Evolutionary conservation across 441 rosid species (phyloP).

Genomic region (Adansonia grandidieri): DNA sequence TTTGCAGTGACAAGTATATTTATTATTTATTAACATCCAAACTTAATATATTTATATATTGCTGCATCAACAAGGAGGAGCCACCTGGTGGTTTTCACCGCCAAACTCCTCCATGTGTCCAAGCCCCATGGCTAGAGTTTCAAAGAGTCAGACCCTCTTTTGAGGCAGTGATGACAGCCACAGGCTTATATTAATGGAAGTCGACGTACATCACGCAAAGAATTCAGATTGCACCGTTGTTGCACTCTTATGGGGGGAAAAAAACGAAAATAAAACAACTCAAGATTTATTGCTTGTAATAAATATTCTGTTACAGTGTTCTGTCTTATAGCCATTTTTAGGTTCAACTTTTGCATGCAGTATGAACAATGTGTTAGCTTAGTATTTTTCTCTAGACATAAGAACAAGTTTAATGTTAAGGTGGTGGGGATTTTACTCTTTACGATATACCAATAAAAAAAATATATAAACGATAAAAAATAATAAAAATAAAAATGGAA

Average conservation of each 20-base stretch:
- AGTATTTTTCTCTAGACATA: too few relatives aligned
- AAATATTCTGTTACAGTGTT: not conserved
- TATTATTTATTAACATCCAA: not conserved
- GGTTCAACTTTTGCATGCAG: not conserved
- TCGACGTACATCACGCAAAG: slow-evolving; percentile 1
- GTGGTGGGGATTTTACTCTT: too few relatives aligned
- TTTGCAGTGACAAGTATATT: not conserved
- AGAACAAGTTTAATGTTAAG: too few relatives aligned
- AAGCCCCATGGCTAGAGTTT: slow-evolving; percentile 1
- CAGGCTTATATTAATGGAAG: not conserved
- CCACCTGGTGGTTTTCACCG: slow-evolving; percentile 11
- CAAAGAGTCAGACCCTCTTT: not conserved
- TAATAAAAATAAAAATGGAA: too few relatives aligned
- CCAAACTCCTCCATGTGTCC: slow-evolving; percentile 14
- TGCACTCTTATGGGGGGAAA: not conserved
- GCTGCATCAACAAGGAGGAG: not conserved
- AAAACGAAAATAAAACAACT: not conserved
- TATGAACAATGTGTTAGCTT: not conserved
- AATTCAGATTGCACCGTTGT: slow-evolving; percentile 13
- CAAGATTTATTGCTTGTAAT: not conserved
- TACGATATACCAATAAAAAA: too few relatives aligned
- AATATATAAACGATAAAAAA: too few relatives aligned
- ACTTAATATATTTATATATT: too few relatives aligned
- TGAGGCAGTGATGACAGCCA: not conserved
- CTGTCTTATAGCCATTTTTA: not conserved